These are phyloP conservation scores for Trichoderma afroharzianum DNA, from an alignment of 2,329 filamentous ascomycete genomes.

Conservation along the genomic window DNA sequence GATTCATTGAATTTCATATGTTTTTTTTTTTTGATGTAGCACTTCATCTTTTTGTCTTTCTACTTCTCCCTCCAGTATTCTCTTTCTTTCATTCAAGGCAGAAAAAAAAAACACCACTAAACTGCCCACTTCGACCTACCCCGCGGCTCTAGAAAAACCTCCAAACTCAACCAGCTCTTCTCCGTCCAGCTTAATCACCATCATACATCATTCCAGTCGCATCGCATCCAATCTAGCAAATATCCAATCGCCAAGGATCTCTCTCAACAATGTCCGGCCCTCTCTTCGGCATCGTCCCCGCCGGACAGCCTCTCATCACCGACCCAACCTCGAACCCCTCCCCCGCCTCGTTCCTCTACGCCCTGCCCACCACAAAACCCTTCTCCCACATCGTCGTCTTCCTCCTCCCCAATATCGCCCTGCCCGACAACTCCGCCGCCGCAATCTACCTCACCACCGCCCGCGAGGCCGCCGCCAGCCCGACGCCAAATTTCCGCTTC, in stretches of 20 bases:
- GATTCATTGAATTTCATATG: neutral
- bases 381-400: conserved; percentile 88
- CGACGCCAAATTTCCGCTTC: conserved; percentile 66
- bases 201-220: neutral
- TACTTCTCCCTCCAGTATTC: neutral
- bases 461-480: conserved; percentile 39
- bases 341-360: conserved; percentile 55
- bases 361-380: conserved; percentile 43
- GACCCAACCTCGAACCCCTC: conserved; percentile 51
- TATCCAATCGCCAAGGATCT: neutral
- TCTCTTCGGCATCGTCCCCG: conserved; percentile 58
- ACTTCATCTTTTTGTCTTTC: neutral
- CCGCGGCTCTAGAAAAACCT: neutral
- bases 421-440: conserved; percentile 75
- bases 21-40: neutral
- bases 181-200: neutral
- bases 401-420: conserved; percentile 70
- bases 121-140: neutral
- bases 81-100: neutral
- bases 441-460: conserved; percentile 78
- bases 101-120: neutral
- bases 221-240: neutral
- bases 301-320: conserved; percentile 56
- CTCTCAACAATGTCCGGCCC: conserved; percentile 38
- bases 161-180: neutral